Base-by-base conservation (phyloP, 768 basidiomycete genomes). In the Cubamyces sp. region DNA sequence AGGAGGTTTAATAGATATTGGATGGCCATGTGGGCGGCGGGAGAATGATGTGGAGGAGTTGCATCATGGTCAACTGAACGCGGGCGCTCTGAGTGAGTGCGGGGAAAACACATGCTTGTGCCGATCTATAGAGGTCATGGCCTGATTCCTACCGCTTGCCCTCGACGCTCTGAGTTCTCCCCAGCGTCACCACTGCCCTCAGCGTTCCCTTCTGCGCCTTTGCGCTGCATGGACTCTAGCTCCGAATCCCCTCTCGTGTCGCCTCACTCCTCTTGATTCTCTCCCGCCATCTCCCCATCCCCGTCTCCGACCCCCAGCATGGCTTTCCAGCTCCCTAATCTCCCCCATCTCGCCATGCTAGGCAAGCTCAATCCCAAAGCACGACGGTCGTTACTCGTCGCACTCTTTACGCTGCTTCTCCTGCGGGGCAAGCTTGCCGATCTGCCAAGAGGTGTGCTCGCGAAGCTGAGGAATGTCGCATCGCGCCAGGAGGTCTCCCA, bases 321-420 rank as follows among this genome's bases (percentile, higher is more conserved):
- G 62, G 45, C 50, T n/a, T 51, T 63, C 56, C 62, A 52, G 7
- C 43, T 64, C 14, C 57, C 57, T 37, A 54, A 59, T 23, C 19
- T 58, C 7, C 19, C 23, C 57, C 16, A 26, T 53, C 28, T 57
- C 5, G 58, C 63, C 6, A 16, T 56, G 21, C 50, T 65, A 18
- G 26, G 30, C 51, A 46, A 18, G 39, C 45, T 65, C 34, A 48
- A 52, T 39, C 60, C 64, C 18, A 65, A 49, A 45, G 23, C 60
- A 9, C 69, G 69, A 42, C 73, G 67, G 18, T 75, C 76, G 0
- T 59, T 83, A 16, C 37, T 84, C 16, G 56, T 85, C 61, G 68
- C 83, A 30, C 59, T 84, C 14, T 77, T 81, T 9, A 69, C 79
- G 18, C 25, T 85, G 14, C 73, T 87, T n/a, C 72, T 87, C 19